phyloP scores from a whole-genome alignment of 192 early-diverging fungal genomes.

The Ambispora gerdemannii region DNA sequence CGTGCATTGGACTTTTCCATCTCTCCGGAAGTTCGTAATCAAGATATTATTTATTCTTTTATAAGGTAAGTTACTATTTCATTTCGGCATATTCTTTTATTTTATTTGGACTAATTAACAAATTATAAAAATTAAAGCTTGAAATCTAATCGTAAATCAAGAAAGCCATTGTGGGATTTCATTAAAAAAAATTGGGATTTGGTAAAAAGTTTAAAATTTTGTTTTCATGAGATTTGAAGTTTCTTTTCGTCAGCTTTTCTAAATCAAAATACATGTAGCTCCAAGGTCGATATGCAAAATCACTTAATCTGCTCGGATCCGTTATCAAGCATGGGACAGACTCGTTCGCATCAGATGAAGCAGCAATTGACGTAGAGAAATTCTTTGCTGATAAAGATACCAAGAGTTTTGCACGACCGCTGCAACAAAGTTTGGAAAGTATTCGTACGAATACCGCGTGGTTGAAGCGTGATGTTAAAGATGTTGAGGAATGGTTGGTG shows the following conservation, averaged over 20 bases:
- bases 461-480: slow-evolving; percentile 52
- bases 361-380: slow-evolving; percentile 59
- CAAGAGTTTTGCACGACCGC: slow-evolving; percentile 58
- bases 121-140: slow-evolving; percentile 43
- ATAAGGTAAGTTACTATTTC: slow-evolving; percentile 34
- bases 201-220: slow-evolving; percentile 32
- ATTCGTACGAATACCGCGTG: slow-evolving; percentile 60
- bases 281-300: slow-evolving; percentile 49
- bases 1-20: slow-evolving; percentile 61
- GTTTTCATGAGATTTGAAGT: background rate
- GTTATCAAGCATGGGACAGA: slow-evolving; percentile 45
- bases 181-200: slow-evolving; percentile 60
- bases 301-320: slow-evolving; percentile 45
- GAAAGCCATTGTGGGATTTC: slow-evolving; percentile 65
- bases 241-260: background rate
- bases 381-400: slow-evolving; percentile 65
- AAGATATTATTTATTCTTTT: slow-evolving; percentile 63
- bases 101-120: background rate
- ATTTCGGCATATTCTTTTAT: background rate
- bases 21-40: slow-evolving; percentile 65
- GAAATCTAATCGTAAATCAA: slow-evolving; percentile 50
- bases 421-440: slow-evolving; percentile 72
- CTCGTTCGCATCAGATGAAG: slow-evolving; percentile 50
- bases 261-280: background rate
- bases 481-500: slow-evolving; percentile 50